These are phyloP conservation scores for Alternaria sp. DNA, from an alignment of 2,329 filamentous ascomycete genomes.

Conservation along the genomic window DNA sequence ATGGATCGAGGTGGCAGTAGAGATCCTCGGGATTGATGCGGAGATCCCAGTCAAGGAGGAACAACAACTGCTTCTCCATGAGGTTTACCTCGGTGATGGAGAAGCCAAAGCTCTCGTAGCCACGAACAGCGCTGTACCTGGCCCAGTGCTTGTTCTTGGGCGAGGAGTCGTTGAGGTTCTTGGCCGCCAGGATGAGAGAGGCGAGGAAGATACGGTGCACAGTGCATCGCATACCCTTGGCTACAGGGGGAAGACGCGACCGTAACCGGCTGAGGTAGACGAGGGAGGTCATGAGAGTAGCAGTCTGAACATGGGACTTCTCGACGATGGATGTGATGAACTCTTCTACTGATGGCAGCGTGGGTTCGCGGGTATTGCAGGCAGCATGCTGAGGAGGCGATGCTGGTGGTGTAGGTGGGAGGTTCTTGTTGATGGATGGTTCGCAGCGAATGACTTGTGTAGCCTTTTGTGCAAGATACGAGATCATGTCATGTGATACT, in stretches of 20 bases:
- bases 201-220: constrained; percentile 98
- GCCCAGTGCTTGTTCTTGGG: constrained; percentile 99
- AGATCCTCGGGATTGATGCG: constrained; percentile 85
- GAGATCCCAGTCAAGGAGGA: constrained; percentile 93
- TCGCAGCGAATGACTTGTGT: constrained; percentile 83
- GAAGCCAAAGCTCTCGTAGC: constrained; percentile 83
- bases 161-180: constrained; percentile 98
- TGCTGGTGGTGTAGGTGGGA: constrained; percentile 67
- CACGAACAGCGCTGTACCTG: constrained; percentile 81
- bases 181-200: constrained; percentile 83
- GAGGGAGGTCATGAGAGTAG: constrained; percentile 94
- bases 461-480: constrained; percentile 77
- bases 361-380: constrained; percentile 59
- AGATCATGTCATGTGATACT: constrained; percentile 78
- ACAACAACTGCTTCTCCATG: constrained; percentile 98
- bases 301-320: constrained; percentile 94
- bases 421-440: constrained; percentile 57
- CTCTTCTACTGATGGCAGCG: constrained; percentile 79
- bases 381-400: constrained; percentile 63
- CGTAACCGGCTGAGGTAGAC: constrained; percentile 90
- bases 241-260: constrained; percentile 86
- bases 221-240: constrained; percentile 95
- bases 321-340: constrained; percentile 94
- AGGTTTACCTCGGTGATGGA: constrained; percentile 95
- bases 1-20: constrained; percentile 84